These are phyloP conservation scores for Zygnema circumcarinatum DNA, from an alignment of 139 green algal species.

Conservation along the genomic window DNA sequence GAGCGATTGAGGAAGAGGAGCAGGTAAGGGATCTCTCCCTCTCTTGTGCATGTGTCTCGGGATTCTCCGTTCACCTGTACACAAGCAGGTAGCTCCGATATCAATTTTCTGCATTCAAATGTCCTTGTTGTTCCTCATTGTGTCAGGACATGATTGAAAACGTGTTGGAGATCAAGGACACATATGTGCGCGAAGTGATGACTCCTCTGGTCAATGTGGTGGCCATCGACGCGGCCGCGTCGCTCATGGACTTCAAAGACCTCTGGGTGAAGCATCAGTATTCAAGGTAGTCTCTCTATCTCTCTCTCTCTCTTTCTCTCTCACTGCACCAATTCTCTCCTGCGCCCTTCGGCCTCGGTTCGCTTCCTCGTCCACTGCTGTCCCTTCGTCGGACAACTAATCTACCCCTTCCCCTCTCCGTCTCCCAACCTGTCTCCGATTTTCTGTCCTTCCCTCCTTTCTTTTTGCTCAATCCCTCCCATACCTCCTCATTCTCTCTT, in stretches of 20 bases:
- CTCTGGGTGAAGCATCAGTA: conserved; percentile 64
- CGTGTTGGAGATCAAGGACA: conserved; percentile 66
- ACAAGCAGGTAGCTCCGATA: background rate
- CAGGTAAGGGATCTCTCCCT: conserved; percentile 34
- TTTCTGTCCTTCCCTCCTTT: no score
- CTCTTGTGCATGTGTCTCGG: background rate
- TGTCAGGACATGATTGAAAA: conserved; percentile 66
- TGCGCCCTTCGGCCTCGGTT: background rate
- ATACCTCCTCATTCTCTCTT: no score
- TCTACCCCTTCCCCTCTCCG: background rate
- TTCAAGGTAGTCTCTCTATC: conserved; percentile 31
- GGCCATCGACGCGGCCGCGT: conserved; percentile 42
- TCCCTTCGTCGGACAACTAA: background rate
- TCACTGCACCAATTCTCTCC: background rate
- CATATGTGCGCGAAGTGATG: conserved; percentile 64
- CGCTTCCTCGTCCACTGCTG: conserved; percentile 7
- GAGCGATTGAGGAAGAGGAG: conserved; percentile 63
- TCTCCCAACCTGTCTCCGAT: no score
- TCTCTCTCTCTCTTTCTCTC: background rate
- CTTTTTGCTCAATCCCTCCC: no score
- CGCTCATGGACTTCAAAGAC: conserved; percentile 59
- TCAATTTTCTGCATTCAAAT: background rate
- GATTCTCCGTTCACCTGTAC: background rate
- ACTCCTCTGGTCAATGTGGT: conserved; percentile 67
- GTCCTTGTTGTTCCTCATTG: background rate